These are phyloP conservation scores for Massarina eburnea DNA, from an alignment of 2,329 filamentous ascomycete genomes.

Conservation along the genomic window DNA sequence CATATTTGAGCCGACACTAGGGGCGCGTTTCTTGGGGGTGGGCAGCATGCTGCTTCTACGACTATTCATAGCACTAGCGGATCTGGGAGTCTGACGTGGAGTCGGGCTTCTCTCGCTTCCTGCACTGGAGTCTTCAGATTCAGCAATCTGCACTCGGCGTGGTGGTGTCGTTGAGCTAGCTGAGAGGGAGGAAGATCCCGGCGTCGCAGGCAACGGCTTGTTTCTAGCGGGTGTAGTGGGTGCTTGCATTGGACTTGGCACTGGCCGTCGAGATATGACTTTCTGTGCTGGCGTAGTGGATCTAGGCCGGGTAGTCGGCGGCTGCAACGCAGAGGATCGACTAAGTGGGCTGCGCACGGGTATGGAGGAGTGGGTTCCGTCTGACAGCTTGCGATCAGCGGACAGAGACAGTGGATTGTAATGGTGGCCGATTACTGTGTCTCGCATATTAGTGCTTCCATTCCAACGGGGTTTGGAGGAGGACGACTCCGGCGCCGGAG, in stretches of 20 bases:
- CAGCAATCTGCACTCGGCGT: constrained; percentile 24
- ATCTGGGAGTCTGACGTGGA: constrained; percentile 26
- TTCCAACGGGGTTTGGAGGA: constrained; percentile 44
- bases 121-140: constrained; percentile 20
- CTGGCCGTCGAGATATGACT: constrained; percentile 21
- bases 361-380: constrained; percentile 32
- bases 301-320: constrained; percentile 20
- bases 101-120: constrained; percentile 33
- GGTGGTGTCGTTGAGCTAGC: constrained; percentile 23
- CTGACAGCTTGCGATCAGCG: constrained; percentile 27
- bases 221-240: constrained; percentile 34
- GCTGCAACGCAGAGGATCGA: constrained; percentile 28
- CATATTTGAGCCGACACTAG: constrained; percentile 22
- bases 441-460: constrained; percentile 39
- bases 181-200: constrained; percentile 20
- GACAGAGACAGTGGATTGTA: constrained; percentile 40
- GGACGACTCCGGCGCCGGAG: constrained; percentile 29
- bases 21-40: constrained; percentile 28
- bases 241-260: constrained; percentile 33
- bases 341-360: constrained; percentile 40
- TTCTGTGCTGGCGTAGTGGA: constrained; percentile 36
- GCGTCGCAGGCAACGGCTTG: constrained; percentile 21
- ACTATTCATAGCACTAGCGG: constrained; percentile 32
- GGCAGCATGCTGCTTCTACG: constrained; percentile 35
- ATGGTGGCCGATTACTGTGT: constrained; percentile 42